A percentile compares a stretch with the other conserved stretches of the same genome.
phyloP scores from a whole-genome alignment of 805 yeast species.

The Ogataea trehalophila region DNA sequence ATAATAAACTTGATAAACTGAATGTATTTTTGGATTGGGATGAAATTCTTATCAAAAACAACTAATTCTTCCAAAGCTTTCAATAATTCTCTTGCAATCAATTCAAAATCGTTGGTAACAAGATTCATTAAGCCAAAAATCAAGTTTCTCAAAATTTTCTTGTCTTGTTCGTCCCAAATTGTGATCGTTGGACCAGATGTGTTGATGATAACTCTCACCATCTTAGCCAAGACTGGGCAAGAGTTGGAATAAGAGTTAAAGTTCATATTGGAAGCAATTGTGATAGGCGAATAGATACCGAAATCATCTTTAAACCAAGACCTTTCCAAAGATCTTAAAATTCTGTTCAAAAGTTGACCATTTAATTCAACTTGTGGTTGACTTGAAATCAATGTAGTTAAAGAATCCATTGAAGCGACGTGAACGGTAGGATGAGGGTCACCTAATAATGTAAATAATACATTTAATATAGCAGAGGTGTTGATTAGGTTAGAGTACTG shows the following conservation, averaged over 20 bases:
- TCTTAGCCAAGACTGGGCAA: conserved; percentile 36
- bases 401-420: conserved; percentile 61
- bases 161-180: conserved; percentile 27
- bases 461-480: conserved; percentile 46
- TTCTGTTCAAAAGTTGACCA: conserved; percentile 34
- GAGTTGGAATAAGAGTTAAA: conserved; percentile 39
- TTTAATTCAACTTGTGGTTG: conserved; percentile 33
- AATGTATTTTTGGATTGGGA: conserved; percentile 29
- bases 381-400: conserved; percentile 50
- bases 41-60: conserved; percentile 38
- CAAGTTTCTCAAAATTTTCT: conserved; percentile 32
- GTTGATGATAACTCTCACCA: conserved; percentile 41
- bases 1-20: conserved; percentile 29
- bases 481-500: conserved; percentile 27
- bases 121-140: conserved; percentile 34
- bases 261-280: conserved; percentile 46
- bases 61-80: conserved; percentile 41
- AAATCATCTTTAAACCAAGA: conserved; percentile 44
- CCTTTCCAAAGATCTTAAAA: conserved; percentile 36
- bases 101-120: conserved; percentile 30
- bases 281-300: conserved; percentile 40
- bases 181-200: conserved; percentile 54
- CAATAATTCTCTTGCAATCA: conserved; percentile 35
- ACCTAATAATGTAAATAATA: conserved; percentile 51
- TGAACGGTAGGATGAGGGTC: conserved; percentile 90